Conservation (phyloP, 2,329 filamentous ascomycete genomes). For the Pestalotiopsis sp. region DNA sequence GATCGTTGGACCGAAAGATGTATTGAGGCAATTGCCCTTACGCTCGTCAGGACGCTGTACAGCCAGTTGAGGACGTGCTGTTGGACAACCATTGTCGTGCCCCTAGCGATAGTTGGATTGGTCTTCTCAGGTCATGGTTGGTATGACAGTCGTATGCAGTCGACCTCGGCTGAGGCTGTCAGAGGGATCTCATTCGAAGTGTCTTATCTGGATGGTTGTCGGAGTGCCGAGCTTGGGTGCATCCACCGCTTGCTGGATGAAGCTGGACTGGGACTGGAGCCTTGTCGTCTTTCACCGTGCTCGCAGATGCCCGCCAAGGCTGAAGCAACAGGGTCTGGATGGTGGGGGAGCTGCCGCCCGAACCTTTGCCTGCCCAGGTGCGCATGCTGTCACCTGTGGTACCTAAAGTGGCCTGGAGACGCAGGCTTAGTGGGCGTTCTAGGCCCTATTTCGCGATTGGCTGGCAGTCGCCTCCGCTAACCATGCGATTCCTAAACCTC, state of each 20-base stretch:
- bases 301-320: constrained; percentile 16
- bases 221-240: neutral
- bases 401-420: neutral
- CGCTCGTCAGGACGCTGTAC: constrained; percentile 84
- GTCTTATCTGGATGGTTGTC: neutral
- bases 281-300: constrained; percentile 4
- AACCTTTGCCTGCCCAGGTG: neutral
- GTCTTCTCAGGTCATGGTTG: neutral
- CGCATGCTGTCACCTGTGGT: neutral
- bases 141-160: neutral
- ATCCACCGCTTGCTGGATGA: constrained; percentile 1
- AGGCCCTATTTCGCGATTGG: neutral
- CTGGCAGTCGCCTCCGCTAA: neutral
- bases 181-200: neutral
- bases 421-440: neutral
- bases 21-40: constrained; percentile 38
- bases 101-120: constrained; percentile 3
- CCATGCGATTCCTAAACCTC: neutral
- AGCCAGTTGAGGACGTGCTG: constrained; percentile 95
- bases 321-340: neutral
- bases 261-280: constrained; percentile 7
- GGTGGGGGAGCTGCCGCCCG: constrained; percentile 4
- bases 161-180: neutral
- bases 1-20: neutral
- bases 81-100: constrained; percentile 67